Evolutionary conservation across 2,329 filamentous ascomycete genomes (phyloP).

Genomic region (Aspergillus proliferans): DNA sequence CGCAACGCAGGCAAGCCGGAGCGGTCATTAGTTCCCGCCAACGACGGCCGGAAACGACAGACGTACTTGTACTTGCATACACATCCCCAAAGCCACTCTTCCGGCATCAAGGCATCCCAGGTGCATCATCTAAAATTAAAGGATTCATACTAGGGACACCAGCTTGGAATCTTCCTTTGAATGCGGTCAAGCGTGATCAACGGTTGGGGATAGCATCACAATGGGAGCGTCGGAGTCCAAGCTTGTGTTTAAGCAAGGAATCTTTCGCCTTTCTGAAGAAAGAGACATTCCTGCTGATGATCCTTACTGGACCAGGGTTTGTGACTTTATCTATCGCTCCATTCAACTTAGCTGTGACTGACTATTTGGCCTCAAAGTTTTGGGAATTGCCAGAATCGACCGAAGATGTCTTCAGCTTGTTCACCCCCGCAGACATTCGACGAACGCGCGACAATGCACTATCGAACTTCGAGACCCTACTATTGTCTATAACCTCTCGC

Average conservation of each 20-base stretch:
- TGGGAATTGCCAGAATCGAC: constrained; percentile 95
- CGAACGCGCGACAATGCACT: constrained; percentile 78
- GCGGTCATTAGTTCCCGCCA: too few species aligned
- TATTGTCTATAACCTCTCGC: constrained; percentile 75
- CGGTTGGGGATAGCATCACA: constrained; percentile 21
- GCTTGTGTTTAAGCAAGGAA: constrained; percentile 96
- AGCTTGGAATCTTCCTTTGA: not conserved
- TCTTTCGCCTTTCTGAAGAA: constrained; percentile 93
- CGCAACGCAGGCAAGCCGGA: too few species aligned
- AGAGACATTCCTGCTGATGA: constrained; percentile 80
- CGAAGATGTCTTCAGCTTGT: constrained; percentile 95
- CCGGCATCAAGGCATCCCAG: not conserved
- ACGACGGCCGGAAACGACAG: too few species aligned
- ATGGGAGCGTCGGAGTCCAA: constrained; percentile 99
- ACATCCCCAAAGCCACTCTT: too few species aligned
- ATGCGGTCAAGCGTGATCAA: constrained; percentile 12
- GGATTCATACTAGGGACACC: not conserved
- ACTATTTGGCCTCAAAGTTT: constrained; percentile 56
- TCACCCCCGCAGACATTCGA: constrained; percentile 81
- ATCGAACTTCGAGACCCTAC: constrained; percentile 82
- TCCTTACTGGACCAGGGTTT: constrained; percentile 84
- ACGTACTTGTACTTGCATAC: too few species aligned
- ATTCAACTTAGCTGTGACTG: constrained; percentile 15
- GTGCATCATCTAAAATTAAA: not conserved
- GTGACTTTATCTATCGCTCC: constrained; percentile 28